Percentiles rank a stretch among this genome's conserved stretches.
phyloP scores from a whole-genome alignment of 148 eudicot genomes.

The Diospyros lotus region DNA sequence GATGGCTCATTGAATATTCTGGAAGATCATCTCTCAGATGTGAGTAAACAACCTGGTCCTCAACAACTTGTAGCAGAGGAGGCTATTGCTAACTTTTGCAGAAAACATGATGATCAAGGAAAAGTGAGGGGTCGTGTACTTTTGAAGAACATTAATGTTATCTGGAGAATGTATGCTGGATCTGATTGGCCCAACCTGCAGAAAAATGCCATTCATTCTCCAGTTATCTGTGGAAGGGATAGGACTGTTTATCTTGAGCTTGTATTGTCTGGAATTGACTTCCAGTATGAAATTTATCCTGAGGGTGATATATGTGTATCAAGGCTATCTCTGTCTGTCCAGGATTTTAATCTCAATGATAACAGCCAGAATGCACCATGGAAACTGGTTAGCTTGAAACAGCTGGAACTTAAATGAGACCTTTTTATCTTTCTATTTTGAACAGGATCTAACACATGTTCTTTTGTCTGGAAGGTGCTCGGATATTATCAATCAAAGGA shows the following conservation, averaged over 20 bases:
- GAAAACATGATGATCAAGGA: conserved; percentile 24
- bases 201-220: conserved; percentile 26
- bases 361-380: conserved; percentile 78
- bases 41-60: conserved; percentile 21
- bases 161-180: conserved; percentile 81
- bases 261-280: conserved; percentile 48
- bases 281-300: conserved; percentile 58
- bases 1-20: conserved; percentile 45
- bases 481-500: conserved; percentile 81
- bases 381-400: conserved; percentile 56
- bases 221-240: conserved; percentile 46
- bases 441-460: conserved; percentile 2
- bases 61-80: conserved; percentile 23
- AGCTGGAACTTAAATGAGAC: neutral
- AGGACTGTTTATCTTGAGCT: conserved; percentile 59
- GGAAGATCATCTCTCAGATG: conserved; percentile 66
- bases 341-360: conserved; percentile 71
- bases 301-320: conserved; percentile 65
- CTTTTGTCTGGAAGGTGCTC: conserved; percentile 45
- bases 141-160: conserved; percentile 59
- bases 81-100: conserved; percentile 16
- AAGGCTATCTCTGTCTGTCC: conserved; percentile 46
- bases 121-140: conserved; percentile 56
- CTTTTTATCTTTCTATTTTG: conserved; percentile 8
- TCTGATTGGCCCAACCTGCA: conserved; percentile 70